Evolutionary conservation across 257 asterid genomes (phyloP).

Genomic region (Ballota nigra): DNA sequence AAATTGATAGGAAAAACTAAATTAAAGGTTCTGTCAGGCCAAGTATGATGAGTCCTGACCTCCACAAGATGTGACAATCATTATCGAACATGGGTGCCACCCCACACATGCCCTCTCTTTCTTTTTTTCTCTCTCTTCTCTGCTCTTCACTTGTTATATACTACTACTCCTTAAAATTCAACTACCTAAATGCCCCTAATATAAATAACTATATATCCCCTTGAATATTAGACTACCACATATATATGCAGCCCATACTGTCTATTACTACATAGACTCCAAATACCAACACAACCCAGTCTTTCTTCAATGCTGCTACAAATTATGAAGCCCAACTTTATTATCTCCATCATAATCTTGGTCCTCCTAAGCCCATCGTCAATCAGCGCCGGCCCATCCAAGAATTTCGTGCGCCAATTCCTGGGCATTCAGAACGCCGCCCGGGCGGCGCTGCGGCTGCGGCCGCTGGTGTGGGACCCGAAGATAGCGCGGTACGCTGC

Average conservation of each 20-base stretch:
- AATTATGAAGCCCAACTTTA: slow-evolving; percentile 1
- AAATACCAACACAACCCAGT: background rate
- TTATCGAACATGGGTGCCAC: slow-evolving; percentile 58
- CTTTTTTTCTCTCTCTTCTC: background rate
- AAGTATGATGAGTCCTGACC: background rate
- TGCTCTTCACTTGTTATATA: slow-evolving; percentile 18
- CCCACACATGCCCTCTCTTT: slow-evolving; percentile 23
- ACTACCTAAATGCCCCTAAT: slow-evolving; percentile 15
- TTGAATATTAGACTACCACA: background rate
- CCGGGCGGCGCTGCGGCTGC: slow-evolving; percentile 28
- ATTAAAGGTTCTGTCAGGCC: background rate
- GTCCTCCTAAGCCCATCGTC: background rate
- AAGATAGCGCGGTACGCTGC: slow-evolving; percentile 26
- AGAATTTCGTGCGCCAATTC: slow-evolving; percentile 23
- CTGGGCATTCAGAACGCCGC: slow-evolving; percentile 37
- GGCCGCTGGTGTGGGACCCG: slow-evolving; percentile 38
- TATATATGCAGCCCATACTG: background rate
- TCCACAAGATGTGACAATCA: slow-evolving; percentile 33
- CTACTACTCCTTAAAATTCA: slow-evolving; percentile 25
- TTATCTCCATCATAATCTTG: background rate
- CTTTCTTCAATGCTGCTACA: background rate
- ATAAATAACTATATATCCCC: background rate
- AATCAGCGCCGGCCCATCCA: background rate
- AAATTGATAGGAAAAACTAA: too few relatives aligned
- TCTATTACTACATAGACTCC: background rate